phyloP scores from a whole-genome alignment of 2,329 filamentous ascomycete species.

The Fusarium clavum region DNA sequence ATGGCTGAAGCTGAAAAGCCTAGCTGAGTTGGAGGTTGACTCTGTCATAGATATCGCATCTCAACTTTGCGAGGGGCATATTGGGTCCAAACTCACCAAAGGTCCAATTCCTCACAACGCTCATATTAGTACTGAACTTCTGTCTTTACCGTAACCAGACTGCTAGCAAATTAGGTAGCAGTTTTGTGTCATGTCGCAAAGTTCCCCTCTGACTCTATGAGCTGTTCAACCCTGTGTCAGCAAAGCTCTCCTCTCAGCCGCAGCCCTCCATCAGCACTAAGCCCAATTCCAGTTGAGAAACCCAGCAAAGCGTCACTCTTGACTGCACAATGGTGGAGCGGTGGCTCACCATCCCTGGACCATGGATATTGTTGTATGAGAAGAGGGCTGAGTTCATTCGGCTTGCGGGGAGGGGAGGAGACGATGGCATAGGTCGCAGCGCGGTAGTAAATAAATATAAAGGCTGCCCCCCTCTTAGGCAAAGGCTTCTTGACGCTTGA shows the following conservation, averaged over 20 bases:
- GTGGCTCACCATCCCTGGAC: constrained; percentile 44
- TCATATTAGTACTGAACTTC: not conserved
- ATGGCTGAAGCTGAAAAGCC: constrained; percentile 15
- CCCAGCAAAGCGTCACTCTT: constrained; percentile 30
- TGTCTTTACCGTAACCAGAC: not conserved
- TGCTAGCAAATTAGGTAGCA: constrained; percentile 2
- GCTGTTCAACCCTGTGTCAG: constrained; percentile 29
- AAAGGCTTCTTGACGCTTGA: constrained; percentile 9
- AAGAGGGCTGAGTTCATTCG: constrained; percentile 41
- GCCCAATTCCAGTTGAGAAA: constrained; percentile 37
- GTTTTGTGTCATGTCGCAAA: constrained; percentile 12
- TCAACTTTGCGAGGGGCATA: not conserved
- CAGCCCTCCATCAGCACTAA: constrained; percentile 46
- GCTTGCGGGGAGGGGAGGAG: constrained; percentile 37
- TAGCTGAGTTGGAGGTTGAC: constrained; percentile 5
- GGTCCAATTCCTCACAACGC: not conserved
- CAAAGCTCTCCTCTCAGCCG: constrained; percentile 44
- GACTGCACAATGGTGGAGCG: constrained; percentile 36
- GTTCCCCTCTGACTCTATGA: constrained; percentile 25
- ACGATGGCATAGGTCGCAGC: not conserved
- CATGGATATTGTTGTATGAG: constrained; percentile 26
- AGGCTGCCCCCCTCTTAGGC: constrained; percentile 26
- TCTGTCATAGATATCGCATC: not conserved
- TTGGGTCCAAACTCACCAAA: not conserved
- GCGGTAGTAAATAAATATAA: constrained; percentile 33